phyloP scores from a whole-genome alignment of 2,329 filamentous ascomycete species.

The Penicillium expansum region DNA sequence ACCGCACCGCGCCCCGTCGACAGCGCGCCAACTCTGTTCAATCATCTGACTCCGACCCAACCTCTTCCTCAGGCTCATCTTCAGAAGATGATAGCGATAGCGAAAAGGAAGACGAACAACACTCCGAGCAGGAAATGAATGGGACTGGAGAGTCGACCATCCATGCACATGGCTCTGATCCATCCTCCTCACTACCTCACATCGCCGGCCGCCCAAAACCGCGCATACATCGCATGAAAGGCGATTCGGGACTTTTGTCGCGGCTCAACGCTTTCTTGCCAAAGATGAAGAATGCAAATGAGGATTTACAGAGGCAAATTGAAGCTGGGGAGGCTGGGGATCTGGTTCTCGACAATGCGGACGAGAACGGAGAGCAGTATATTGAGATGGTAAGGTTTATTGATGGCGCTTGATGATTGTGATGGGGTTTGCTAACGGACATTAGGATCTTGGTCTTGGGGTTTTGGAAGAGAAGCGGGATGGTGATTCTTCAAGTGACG shows the following conservation, averaged over 20 bases:
- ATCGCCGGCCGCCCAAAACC: slow-evolving; percentile 35
- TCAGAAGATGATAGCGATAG: slow-evolving; percentile 25
- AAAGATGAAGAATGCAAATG: slow-evolving; percentile 44
- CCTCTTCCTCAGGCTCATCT: slow-evolving; percentile 27
- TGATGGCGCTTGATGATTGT: not conserved
- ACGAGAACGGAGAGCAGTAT: slow-evolving; percentile 37
- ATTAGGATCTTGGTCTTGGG: slow-evolving; percentile 45
- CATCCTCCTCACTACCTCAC: slow-evolving; percentile 24
- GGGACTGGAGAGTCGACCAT: not conserved
- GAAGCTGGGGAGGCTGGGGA: slow-evolving; percentile 33
- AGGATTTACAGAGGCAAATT: slow-evolving; percentile 40
- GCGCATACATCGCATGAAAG: slow-evolving; percentile 30
- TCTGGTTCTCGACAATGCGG: slow-evolving; percentile 35
- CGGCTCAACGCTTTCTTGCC: slow-evolving; percentile 44
- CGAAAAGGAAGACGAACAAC: slow-evolving; percentile 24
- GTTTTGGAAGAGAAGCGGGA: slow-evolving; percentile 44
- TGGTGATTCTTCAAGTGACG: slow-evolving; percentile 16
- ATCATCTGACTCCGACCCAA: slow-evolving; percentile 25
- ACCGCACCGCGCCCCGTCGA: not conserved
- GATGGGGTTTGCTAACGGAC: slow-evolving; percentile 3
- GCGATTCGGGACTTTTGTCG: slow-evolving; percentile 32
- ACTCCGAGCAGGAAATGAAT: slow-evolving; percentile 12
- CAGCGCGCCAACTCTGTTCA: not conserved
- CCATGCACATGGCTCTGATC: not conserved
- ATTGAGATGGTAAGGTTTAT: slow-evolving; percentile 42